phyloP scores from a whole-genome alignment of 148 eudicot genomes.

The Rhododendron henanense region DNA sequence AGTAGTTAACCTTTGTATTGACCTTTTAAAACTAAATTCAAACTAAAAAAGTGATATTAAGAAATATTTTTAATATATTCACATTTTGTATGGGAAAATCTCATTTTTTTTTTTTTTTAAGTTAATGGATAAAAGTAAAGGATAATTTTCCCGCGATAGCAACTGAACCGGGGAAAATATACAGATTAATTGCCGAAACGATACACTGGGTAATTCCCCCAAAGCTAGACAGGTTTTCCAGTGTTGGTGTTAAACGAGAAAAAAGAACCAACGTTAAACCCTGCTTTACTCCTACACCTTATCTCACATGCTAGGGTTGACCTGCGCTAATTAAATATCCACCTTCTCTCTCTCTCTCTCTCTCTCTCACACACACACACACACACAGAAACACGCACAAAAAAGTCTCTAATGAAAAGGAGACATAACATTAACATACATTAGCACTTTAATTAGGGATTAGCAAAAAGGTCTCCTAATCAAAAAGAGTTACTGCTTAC shows the following conservation, averaged over 20 bases:
- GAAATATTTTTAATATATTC: too few species aligned
- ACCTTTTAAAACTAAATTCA: too few species aligned
- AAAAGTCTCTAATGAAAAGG: not conserved
- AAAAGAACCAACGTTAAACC: conserved; percentile 6
- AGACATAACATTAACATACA: not conserved
- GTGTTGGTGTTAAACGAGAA: not conserved
- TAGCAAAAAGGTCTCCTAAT: not conserved
- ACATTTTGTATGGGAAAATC: too few species aligned
- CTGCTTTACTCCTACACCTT: conserved; percentile 6
- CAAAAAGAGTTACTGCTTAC: not conserved
- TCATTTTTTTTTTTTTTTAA: too few species aligned
- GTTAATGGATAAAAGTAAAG: too few species aligned
- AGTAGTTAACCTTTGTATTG: too few species aligned
- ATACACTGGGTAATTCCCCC: not conserved
- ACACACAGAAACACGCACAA: not conserved
- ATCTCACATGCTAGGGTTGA: conserved; percentile 20
- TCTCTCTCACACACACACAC: too few species aligned
- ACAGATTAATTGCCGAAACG: too few species aligned
- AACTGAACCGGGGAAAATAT: too few species aligned
- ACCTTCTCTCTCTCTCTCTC: not conserved
- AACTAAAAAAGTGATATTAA: too few species aligned
- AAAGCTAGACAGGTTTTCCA: not conserved
- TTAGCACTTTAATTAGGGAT: conserved; percentile 6
- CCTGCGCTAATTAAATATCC: not conserved
- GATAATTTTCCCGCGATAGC: too few species aligned